Percentiles rank a stretch among this genome's conserved stretches.
These are phyloP conservation scores for Arthrinium puccinioides DNA, from an alignment of 2,329 filamentous ascomycete genomes.

Conservation along the genomic window DNA sequence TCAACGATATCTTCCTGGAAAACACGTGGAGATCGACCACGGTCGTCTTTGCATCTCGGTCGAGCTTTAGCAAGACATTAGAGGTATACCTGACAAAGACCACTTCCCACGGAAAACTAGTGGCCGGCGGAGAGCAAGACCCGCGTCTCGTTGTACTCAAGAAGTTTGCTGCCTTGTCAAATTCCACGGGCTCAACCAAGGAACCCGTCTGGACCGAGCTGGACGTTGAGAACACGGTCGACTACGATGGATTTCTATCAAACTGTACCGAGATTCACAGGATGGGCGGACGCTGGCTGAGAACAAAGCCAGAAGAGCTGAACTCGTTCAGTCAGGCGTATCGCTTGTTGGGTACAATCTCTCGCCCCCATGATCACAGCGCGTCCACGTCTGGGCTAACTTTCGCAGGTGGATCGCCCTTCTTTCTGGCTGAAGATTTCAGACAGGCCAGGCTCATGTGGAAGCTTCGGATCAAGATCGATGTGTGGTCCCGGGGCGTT, in stretches of 20 bases:
- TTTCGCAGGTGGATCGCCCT: neutral
- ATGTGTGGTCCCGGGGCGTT: constrained; percentile 19
- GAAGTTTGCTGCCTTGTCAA: constrained; percentile 2
- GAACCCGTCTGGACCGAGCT: constrained; percentile 9
- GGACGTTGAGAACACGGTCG: neutral
- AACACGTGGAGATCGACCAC: constrained; percentile 13
- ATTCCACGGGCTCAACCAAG: constrained; percentile 7
- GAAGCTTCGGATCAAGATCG: constrained; percentile 21
- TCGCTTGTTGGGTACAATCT: neutral
- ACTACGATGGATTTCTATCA: neutral
- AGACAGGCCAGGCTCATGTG: neutral
- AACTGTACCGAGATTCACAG: neutral
- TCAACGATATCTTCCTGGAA: constrained; percentile 23
- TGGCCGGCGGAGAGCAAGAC: constrained; percentile 7
- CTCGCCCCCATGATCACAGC: neutral
- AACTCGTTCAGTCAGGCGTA: neutral
- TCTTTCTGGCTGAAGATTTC: neutral
- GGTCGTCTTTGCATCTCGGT: constrained; percentile 17
- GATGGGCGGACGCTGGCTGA: neutral
- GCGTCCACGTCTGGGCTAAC: neutral
- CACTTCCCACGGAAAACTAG: constrained; percentile 6
- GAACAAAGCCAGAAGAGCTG: neutral
- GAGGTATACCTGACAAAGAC: constrained; percentile 16
- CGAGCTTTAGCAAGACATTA: constrained; percentile 13
- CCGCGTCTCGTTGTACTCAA: constrained; percentile 7